Evolutionary conservation across 805 yeast species (phyloP).

Genomic region (Nematodospora valgi): DNA sequence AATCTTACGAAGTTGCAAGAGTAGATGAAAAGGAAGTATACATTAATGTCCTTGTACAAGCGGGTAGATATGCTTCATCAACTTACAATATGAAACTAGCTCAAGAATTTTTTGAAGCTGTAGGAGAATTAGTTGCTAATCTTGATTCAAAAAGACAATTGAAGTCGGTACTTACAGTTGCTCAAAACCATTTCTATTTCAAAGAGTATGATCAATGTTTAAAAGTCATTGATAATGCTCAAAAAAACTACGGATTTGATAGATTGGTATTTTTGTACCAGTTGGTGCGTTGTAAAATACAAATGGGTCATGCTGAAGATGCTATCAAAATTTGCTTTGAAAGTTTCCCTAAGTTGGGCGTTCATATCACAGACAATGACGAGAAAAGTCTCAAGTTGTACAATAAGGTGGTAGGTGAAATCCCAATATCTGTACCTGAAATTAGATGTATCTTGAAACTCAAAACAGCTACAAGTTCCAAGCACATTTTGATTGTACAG

Average conservation of each 20-base stretch:
- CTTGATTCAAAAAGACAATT: constrained; percentile 18
- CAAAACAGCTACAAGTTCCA: constrained; percentile 21
- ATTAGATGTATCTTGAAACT: constrained; percentile 27
- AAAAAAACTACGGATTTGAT: constrained; percentile 27
- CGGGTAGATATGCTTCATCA: constrained; percentile 44
- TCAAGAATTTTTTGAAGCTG: constrained; percentile 35
- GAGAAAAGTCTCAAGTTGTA: constrained; percentile 19
- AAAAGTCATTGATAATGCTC: constrained; percentile 28
- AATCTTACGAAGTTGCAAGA: constrained; percentile 30
- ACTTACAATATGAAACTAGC: constrained; percentile 42
- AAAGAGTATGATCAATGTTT: constrained; percentile 34
- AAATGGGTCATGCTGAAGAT: constrained; percentile 24
- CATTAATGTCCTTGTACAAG: constrained; percentile 36
- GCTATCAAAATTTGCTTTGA: constrained; percentile 32
- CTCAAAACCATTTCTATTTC: constrained; percentile 26
- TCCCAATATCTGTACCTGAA: constrained; percentile 39
- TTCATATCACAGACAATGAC: constrained; percentile 27
- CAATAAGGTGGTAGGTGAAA: constrained; percentile 18
- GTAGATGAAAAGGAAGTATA: constrained; percentile 35
- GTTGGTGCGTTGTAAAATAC: constrained; percentile 35
- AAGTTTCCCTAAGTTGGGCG: constrained; percentile 33
- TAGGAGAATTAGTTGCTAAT: constrained; percentile 23
- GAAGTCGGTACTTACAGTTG: constrained; percentile 25
- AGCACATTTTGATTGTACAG: constrained; percentile 33
- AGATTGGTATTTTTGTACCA: constrained; percentile 32